Percentiles rank a stretch among this genome's conserved stretches.
Evolutionary conservation across 306 rosid species (phyloP).

Genomic region (Pterocarpus macrocarpus): DNA sequence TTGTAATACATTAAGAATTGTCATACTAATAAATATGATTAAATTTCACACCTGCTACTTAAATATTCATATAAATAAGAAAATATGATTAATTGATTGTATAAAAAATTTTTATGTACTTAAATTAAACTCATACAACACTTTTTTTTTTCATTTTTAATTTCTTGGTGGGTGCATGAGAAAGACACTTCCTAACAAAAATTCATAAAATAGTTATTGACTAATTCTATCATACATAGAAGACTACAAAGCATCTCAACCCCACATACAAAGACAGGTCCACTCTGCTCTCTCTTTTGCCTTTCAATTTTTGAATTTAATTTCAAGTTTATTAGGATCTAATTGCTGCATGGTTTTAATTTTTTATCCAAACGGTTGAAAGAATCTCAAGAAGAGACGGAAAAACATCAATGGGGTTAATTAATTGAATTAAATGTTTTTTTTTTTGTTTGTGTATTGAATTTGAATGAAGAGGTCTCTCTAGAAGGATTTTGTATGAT

Average conservation of each 20-base stretch:
- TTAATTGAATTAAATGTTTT: neutral
- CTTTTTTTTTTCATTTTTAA: neutral
- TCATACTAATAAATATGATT: no score
- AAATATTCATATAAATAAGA: no score
- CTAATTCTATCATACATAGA: neutral
- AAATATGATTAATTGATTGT: no score
- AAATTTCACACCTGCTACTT: no score
- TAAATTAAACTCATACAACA: no score
- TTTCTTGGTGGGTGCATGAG: neutral
- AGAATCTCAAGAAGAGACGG: neutral
- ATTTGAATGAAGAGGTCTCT: neutral
- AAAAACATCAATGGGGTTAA: slow-evolving; percentile 8
- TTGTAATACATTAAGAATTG: neutral
- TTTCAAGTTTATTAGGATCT: neutral
- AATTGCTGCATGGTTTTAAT: slow-evolving; percentile 8
- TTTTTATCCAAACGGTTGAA: neutral
- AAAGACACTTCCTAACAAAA: neutral
- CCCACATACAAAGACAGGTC: slow-evolving; percentile 26
- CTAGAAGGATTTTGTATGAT: neutral
- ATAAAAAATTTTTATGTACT: no score
- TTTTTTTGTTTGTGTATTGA: neutral
- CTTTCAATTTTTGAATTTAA: neutral
- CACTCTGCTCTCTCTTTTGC: neutral
- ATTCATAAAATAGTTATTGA: neutral
- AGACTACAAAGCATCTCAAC: neutral